Evolutionary conservation across 306 rosid genomes (phyloP), one percentile per base, ranked within the genome.

Genomic region (Sicyos edulis): DNA sequence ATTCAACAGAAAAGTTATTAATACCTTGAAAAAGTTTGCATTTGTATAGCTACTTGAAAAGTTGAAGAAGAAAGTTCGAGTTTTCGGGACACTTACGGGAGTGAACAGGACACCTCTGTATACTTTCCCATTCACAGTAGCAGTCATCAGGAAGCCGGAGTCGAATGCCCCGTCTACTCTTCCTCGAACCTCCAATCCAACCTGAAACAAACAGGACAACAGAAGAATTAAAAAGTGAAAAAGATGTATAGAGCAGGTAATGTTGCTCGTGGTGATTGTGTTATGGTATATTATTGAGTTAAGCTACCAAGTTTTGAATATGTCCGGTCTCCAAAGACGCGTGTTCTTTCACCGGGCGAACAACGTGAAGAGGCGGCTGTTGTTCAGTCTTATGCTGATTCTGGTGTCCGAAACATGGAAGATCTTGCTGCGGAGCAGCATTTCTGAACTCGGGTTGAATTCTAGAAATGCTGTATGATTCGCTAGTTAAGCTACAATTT

Each of bases 141-240:
- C 97, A 10, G 89, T 87, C 93, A 92, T 87, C 14, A 92, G 83
- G 75, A 89, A 80, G 62, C 96, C 96, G 0, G 97, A 92, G 80
- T 92, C 97, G 21, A 92, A 89, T 55, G 87, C 88, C 53, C 92
- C 97, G 44, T 92, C 97, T 21, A 92, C 86, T 86, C 86, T 92
- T 12, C 97, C 97, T 8, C 80, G 80, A 45, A 92, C 97, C 76
- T 92, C 97, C 7, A 95, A 85, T 11, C 97, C 97, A 22, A 92
- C 81, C 97, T 92, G 80, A 65, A 80, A 75, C 75, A 59, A 77
- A 78, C 50, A 77, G 45, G 10, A 40, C 14, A 8, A 68, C 24
- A 65, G 56, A 49, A 7, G 66, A 68, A 44, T 4, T 22, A 66
- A 40, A 51, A 15, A 15, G 22, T 40, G 40, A 19, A 20, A 26